Evolutionary conservation across 2,329 filamentous ascomycete genomes (phyloP).

Genomic region (Paraphoma chrysanthemicola): DNA sequence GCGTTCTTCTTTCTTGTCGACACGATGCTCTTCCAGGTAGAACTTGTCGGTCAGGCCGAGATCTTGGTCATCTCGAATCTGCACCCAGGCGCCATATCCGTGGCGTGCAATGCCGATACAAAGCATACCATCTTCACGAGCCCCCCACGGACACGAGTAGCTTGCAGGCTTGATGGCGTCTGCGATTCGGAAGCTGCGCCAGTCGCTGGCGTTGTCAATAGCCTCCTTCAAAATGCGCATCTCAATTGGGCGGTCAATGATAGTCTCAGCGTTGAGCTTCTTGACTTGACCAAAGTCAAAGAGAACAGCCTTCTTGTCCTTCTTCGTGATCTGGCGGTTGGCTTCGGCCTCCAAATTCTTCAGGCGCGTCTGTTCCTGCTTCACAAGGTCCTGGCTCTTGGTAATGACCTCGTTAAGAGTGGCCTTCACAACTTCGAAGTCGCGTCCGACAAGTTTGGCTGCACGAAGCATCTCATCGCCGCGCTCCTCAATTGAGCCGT

Average conservation of each 20-base stretch:
- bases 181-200: constrained; percentile 80
- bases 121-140: constrained; percentile 95
- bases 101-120: constrained; percentile 91
- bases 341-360: constrained; percentile 71
- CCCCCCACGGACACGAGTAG: constrained; percentile 91
- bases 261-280: constrained; percentile 93
- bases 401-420: constrained; percentile 82
- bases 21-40: constrained; percentile 96
- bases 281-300: constrained; percentile 95
- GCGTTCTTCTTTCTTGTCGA: constrained; percentile 95
- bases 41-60: constrained; percentile 88
- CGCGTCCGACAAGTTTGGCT: constrained; percentile 82
- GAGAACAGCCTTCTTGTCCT: constrained; percentile 95
- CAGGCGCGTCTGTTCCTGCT: constrained; percentile 72
- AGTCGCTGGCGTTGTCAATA: constrained; percentile 70
- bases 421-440: constrained; percentile 77
- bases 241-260: constrained; percentile 88
- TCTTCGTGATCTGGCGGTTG: constrained; percentile 88
- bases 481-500: constrained; percentile 87
- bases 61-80: constrained; percentile 90
- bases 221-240: constrained; percentile 83
- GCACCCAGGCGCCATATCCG: constrained; percentile 93
- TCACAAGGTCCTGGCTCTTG: constrained; percentile 71
- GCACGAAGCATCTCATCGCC: constrained; percentile 86
- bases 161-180: constrained; percentile 92